Evolutionary conservation across 306 rosid species (phyloP), one percentile per base, ranked within the genome.

Genomic region (Rosa rugosa): DNA sequence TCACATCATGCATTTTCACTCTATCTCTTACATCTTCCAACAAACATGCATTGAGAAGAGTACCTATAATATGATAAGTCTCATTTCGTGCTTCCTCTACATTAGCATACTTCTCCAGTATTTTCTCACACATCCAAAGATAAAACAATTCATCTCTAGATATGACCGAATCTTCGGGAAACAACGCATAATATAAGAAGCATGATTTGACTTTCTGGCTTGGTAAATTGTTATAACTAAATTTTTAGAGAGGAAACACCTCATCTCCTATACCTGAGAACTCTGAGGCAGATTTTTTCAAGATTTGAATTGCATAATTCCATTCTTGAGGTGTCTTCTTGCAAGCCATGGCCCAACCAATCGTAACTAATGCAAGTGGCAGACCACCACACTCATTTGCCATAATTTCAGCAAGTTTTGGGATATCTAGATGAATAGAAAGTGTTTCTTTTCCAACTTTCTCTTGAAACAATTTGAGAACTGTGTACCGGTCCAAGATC

Each of bases 1-100:
- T 57, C 2, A 69, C 81, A 47, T 76, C 72, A 34, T 76, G 79
- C 71, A 63, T 76, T 11, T 47, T 76, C 41, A 76, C 79, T 18
- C 0, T 6, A n/a, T 10, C 3, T 7, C 1, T 11, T 5, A 4
- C 54, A 36, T 6, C 69, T 42, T 69, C 81, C 36, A 78, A 18
- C 17, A 78, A 41, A 34, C 76, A 69, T 53, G 76, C 75, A 41
- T 2, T n/a, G 12, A 56, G 11, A 20, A 69, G 71, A 2, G 38
- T 40, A 16, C 76, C 76, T 41, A 78, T 27, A 16, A 70, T 36
- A 56, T 78, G 49, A 18, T 59, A 62, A 8, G 76, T 76, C 62
- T 78, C 25, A 8, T 27, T 44, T 23, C 31, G 44, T 0, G 41
- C 77, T 57, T 36, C 20, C 4, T 20, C 18, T 49, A 44, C 22